Base-by-base conservation (phyloP, 805 yeast genomes). In the Phaffomyces antillensis region DNA sequence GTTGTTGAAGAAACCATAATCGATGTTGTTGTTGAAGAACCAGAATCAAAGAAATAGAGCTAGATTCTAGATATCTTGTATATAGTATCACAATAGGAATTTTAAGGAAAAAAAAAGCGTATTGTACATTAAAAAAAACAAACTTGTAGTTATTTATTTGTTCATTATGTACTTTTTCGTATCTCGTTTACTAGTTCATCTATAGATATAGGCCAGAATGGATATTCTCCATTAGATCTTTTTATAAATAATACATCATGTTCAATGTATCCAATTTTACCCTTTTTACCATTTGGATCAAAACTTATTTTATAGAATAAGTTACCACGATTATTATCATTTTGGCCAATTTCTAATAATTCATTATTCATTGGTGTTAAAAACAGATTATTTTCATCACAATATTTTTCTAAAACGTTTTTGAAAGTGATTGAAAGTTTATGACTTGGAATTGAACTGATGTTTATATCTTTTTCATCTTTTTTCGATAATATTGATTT, bases 221-320 rank as follows among this genome's bases (percentile, higher is more conserved):
- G 35, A 11, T 30, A 16, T 15, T 30, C 36, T 12, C 13, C 15
- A 15, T 35, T 16, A 11, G 16, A 47, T 7, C 46, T 44, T 33
- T 64, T 60, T 15, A 76, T 56, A 75, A 78, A 87, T 23, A 88
- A 52, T 2, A 86, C 81, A 52, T 87, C 90, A 38, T 81, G 80
- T 32, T 74, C 73, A 7, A 86, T 70, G 49, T 76, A 86, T 15
- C 76, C 68, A 34, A 52, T 13, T 35, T 71, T 13, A 0, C 71
- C 67, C 6, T 52, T 60, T 23, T 54, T 58, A 9, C 73, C 72
- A 7, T 39, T 44, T 0, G 62, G 50, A 40, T 63, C 54, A 25
- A 59, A 53, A 5, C 68, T 58, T 15, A 81, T 59, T 28, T 65
- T 61, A 56, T 68, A 77, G 36, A 79, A 55, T 3, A 72, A 67